Percentiles rank a stretch among this genome's conserved stretches.
Conservation (phyloP, 805 yeast species). For the Candida suzukii region DNA sequence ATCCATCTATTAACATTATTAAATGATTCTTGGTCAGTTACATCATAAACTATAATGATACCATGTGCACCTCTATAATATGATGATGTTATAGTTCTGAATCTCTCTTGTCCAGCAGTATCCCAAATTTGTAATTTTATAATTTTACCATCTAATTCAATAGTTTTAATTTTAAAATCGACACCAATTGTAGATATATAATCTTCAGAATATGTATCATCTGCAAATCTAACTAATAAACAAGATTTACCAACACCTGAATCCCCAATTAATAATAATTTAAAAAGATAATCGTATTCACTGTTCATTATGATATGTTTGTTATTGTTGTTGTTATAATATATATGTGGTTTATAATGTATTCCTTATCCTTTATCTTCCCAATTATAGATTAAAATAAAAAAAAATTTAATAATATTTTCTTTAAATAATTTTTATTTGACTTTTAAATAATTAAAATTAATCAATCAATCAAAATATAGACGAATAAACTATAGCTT, state of each 20-base stretch:
- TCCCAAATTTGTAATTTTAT: conserved; percentile 99
- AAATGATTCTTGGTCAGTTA: conserved; percentile 94
- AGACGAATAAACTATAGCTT: too few species aligned
- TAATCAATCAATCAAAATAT: too few species aligned
- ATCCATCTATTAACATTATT: conserved; percentile 97
- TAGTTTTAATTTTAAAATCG: conserved; percentile 84
- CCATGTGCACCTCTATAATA: conserved; percentile 99
- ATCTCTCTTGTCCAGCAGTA: conserved; percentile 98
- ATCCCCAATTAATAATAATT: conserved; percentile 91
- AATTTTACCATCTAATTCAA: conserved; percentile 93
- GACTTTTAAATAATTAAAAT: too few species aligned
- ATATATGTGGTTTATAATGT: not conserved
- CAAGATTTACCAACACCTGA: conserved; percentile 99
- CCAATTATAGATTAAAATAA: not conserved
- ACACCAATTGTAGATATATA: conserved; percentile 98
- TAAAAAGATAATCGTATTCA: conserved; percentile 97
- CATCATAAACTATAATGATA: conserved; percentile 95
- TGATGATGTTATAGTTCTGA: conserved; percentile 94
- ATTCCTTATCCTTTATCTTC: not conserved
- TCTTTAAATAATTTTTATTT: too few species aligned
- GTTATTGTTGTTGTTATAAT: not conserved
- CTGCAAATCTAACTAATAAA: conserved; percentile 89
- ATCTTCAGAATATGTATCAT: conserved; percentile 93
- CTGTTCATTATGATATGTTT: conserved; percentile 49
- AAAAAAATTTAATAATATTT: too few species aligned